Evolutionary conservation across 352 stramenopile genomes (phyloP).

Genomic region (Phytophthora pistaciae): DNA sequence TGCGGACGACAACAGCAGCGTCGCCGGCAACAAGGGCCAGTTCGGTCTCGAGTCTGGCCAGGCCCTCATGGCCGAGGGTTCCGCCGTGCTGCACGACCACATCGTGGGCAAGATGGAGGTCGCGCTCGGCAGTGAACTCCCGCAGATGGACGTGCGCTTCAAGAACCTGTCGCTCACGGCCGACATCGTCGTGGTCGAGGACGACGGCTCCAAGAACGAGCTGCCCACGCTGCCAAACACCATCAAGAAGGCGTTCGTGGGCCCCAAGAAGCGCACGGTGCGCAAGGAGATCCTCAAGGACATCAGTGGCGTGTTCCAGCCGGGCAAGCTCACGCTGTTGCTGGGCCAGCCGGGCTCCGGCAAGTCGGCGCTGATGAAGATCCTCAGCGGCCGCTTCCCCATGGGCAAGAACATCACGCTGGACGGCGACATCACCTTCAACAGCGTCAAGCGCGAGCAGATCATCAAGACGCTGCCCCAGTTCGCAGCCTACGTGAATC

Average conservation of each 20-base stretch:
- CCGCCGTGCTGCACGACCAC: constrained; percentile 42
- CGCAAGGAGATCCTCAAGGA: constrained; percentile 51
- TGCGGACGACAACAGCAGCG: constrained; percentile 25
- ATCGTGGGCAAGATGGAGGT: constrained; percentile 36
- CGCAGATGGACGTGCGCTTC: constrained; percentile 61
- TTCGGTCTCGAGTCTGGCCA: constrained; percentile 27
- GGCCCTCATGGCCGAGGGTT: constrained; percentile 41
- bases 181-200: constrained; percentile 38
- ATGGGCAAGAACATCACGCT: constrained; percentile 46
- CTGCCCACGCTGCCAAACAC: constrained; percentile 43
- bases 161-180: constrained; percentile 49
- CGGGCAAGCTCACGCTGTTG: constrained; percentile 49
- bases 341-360: constrained; percentile 44
- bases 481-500: constrained; percentile 53
- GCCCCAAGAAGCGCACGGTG: constrained; percentile 36
- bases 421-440: constrained; percentile 49
- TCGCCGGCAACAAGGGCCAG: constrained; percentile 32
- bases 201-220: constrained; percentile 20
- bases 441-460: constrained; percentile 37
- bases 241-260: constrained; percentile 42
- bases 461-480: constrained; percentile 49
- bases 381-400: constrained; percentile 50
- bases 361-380: constrained; percentile 54
- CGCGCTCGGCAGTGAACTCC: constrained; percentile 40
- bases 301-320: constrained; percentile 43